Evolutionary conservation across 2,329 filamentous ascomycete genomes (phyloP).

Genomic region (Talaromyces atroroseus): DNA sequence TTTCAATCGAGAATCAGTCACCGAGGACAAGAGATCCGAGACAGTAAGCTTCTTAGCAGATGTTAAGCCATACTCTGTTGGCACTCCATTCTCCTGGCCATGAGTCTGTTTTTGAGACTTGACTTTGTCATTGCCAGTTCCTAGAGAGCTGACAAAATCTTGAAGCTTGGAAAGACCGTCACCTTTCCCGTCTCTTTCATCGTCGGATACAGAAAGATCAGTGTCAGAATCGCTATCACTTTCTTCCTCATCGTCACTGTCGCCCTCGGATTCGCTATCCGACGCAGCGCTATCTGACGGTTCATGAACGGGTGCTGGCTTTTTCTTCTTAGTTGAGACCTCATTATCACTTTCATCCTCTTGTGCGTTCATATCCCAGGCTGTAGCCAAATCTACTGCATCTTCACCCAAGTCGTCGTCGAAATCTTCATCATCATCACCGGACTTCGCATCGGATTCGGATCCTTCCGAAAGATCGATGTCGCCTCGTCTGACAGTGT

Average conservation of each 20-base stretch:
- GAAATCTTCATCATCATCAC: constrained; percentile 42
- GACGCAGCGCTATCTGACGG: constrained; percentile 13
- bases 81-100: constrained; percentile 58
- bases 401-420: constrained; percentile 61
- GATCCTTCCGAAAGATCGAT: constrained; percentile 49
- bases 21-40: constrained; percentile 66
- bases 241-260: constrained; percentile 39
- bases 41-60: constrained; percentile 65
- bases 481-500: constrained; percentile 26
- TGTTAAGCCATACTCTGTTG: constrained; percentile 54
- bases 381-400: constrained; percentile 57
- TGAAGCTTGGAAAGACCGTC: constrained; percentile 59
- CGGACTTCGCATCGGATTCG: constrained; percentile 33
- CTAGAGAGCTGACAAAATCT: constrained; percentile 63
- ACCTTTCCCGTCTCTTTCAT: constrained; percentile 43
- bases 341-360: constrained; percentile 34
- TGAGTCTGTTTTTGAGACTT: constrained; percentile 30
- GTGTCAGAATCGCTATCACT: constrained; percentile 47
- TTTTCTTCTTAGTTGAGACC: constrained; percentile 22
- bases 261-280: constrained; percentile 22
- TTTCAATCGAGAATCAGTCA: constrained; percentile 70
- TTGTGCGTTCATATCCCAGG: constrained; percentile 52
- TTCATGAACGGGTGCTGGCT: constrained; percentile 16
- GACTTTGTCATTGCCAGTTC: constrained; percentile 33
- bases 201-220: constrained; percentile 45